These are phyloP conservation scores for Chenopodium berlandieri DNA, from an alignment of 148 eudicot genomes.

Conservation along the genomic window DNA sequence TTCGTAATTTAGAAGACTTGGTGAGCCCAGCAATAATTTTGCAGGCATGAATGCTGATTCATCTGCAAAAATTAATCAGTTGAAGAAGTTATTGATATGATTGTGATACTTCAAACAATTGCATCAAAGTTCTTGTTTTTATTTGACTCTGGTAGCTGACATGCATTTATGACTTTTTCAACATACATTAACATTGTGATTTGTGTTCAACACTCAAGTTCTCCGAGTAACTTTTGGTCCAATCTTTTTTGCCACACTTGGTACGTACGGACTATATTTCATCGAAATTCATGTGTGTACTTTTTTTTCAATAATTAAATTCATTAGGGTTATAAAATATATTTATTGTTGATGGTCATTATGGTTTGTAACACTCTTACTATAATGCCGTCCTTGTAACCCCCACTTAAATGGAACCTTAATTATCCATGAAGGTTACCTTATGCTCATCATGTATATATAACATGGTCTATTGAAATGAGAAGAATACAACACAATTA, in stretches of 20 bases:
- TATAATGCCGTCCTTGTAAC: too few species aligned
- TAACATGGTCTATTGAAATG: too few species aligned
- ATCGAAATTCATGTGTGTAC: not conserved
- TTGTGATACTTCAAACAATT: conserved; percentile 18
- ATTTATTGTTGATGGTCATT: too few species aligned
- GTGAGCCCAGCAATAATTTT: not conserved
- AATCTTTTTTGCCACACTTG: not conserved
- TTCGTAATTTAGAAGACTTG: not conserved
- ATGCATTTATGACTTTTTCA: conserved; percentile 6
- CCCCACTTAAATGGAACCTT: too few species aligned
- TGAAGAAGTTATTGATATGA: conserved; percentile 6
- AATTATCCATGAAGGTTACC: too few species aligned
- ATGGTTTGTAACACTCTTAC: too few species aligned
- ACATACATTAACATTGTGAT: not conserved
- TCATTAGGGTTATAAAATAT: too few species aligned
- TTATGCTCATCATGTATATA: too few species aligned
- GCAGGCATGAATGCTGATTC: conserved; percentile 4
- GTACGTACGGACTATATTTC: not conserved
- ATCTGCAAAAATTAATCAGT: not conserved
- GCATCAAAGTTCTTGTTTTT: not conserved
- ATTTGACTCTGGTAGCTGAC: not conserved
- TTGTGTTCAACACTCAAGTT: not conserved
- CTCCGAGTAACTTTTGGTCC: not conserved
- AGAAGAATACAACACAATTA: too few species aligned
- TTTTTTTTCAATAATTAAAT: not conserved